Evolutionary conservation across 139 green algal genomes (phyloP), one percentile per base, ranked within the genome.

Genomic region (Picochlorum sp.): DNA sequence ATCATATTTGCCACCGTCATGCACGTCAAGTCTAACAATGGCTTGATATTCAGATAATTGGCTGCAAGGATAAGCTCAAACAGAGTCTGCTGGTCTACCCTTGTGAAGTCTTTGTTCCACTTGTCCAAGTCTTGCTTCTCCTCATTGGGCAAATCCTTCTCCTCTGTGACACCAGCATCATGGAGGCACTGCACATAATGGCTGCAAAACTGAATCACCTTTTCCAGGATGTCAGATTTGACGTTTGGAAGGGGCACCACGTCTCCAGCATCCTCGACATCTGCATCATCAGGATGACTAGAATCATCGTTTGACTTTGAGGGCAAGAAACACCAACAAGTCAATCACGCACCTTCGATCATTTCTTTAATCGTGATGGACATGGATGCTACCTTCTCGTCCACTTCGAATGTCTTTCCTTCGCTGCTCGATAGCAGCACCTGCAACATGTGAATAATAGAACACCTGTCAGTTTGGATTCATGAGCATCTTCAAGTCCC

Each of bases 41-140:
- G 64, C 81, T 98, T 98, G 79, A 99, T 99, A 85, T 99, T 98
- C 7, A 99, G 76, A 80, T 99, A 99, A 78, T 99, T 99, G 26
- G 94, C 94, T 1, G 94, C 94, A 82, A 99, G 63, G 57, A 99
- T 99, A n/a, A 99, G 82, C 69, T 98, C 92, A 61, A 98, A 99
- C 15, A 99, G 82, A 4, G 86, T 93, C 2, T 73, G 77, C 62
- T 98, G 91, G 69, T 99, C 94, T n/a, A 98, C 89, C 66, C 96
- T 96, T 38, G 95, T 84, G 60, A 98, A 99, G 59, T 97, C 90
- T 4, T 72, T 75, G 71, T 99, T 92, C 84, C 87, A 99, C 13
- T 65, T 60, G 79, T 93, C 91, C 10, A 97, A 62, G 7, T 9
- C 34, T 41, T 41, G 47, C 10, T 97, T 91, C 2, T 97, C 94